Conservation (phyloP, 2,329 filamentous ascomycete genomes). For the Venturia asperata region DNA sequence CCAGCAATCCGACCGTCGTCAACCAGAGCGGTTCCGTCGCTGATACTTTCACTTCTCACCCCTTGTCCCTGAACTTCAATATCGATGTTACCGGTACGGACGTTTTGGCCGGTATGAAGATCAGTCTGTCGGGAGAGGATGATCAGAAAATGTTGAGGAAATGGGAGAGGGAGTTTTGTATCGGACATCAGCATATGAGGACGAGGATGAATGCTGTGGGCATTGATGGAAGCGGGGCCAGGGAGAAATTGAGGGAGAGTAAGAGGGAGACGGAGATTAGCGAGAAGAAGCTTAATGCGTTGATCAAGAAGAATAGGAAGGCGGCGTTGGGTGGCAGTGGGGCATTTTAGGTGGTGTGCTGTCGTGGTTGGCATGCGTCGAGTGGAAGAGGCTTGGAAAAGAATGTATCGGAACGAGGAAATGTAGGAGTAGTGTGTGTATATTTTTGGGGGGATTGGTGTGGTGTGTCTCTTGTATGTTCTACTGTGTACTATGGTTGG, state of each 20-base stretch:
- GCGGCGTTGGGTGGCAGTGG: conserved; percentile 32
- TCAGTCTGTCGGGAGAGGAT: neutral
- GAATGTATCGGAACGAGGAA: too few species aligned
- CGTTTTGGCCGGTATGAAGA: neutral
- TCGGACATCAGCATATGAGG: conserved; percentile 8
- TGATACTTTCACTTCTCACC: too few species aligned
- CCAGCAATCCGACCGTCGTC: neutral
- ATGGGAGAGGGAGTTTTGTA: conserved; percentile 11
- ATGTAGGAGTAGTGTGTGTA: too few species aligned
- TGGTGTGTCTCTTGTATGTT: too few species aligned
- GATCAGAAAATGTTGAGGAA: neutral
- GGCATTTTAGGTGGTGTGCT: neutral
- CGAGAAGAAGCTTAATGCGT: conserved; percentile 54
- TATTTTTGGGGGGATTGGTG: too few species aligned
- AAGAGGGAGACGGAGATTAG: conserved; percentile 55
- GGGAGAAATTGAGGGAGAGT: conserved; percentile 36
- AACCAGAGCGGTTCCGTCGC: too few species aligned
- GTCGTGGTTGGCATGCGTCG: too few species aligned
- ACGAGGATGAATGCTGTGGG: conserved; percentile 43
- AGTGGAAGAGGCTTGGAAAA: too few species aligned
- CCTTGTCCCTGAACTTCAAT: neutral
- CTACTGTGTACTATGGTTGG: too few species aligned
- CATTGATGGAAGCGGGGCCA: conserved; percentile 56
- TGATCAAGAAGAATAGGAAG: conserved; percentile 54
- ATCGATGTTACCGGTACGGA: neutral